These are phyloP conservation scores for Somion occarium DNA, from an alignment of 1,284 basidiomycete genomes.

Conservation along the genomic window DNA sequence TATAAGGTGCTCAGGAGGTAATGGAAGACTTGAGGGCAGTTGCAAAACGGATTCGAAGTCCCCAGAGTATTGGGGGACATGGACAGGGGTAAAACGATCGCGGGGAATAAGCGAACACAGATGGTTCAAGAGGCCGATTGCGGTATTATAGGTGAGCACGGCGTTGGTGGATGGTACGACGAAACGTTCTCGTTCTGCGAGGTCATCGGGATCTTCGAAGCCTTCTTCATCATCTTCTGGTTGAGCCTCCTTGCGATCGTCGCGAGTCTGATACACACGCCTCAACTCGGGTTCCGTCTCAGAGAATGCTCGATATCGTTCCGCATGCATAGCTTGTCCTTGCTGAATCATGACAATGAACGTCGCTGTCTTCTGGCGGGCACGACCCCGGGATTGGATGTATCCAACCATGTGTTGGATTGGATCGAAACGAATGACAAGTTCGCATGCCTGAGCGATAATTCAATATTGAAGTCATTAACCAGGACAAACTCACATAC, in stretches of 20 bases:
- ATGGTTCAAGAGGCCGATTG: slow-evolving; percentile 63
- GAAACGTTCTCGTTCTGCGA: slow-evolving; percentile 64
- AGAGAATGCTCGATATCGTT: slow-evolving; percentile 53
- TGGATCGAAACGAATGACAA: slow-evolving; percentile 79
- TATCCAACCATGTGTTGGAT: slow-evolving; percentile 78
- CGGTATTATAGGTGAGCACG: slow-evolving; percentile 69
- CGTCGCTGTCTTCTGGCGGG: slow-evolving; percentile 67
- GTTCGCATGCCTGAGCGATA: slow-evolving; percentile 61
- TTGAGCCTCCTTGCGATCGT: slow-evolving; percentile 22
- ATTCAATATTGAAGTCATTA: slow-evolving; percentile 5
- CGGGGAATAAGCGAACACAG: slow-evolving; percentile 73
- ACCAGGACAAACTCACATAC: slow-evolving; percentile 32
- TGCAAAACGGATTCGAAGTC: slow-evolving; percentile 53
- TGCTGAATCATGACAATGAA: slow-evolving; percentile 77
- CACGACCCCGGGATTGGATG: slow-evolving; percentile 80
- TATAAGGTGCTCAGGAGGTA: slow-evolving; percentile 47
- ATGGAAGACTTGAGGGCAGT: slow-evolving; percentile 65
- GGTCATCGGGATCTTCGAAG: slow-evolving; percentile 46
- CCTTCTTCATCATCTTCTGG: slow-evolving; percentile 37
- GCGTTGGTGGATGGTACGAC: slow-evolving; percentile 69
- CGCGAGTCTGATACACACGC: slow-evolving; percentile 52
- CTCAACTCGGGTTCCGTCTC: slow-evolving; percentile 61
- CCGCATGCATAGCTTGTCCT: slow-evolving; percentile 47
- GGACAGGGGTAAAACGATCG: slow-evolving; percentile 60
- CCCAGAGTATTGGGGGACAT: slow-evolving; percentile 57